These are phyloP conservation scores for Colletotrichum orchidophilum DNA, from an alignment of 2,329 filamentous ascomycete genomes.

Conservation along the genomic window DNA sequence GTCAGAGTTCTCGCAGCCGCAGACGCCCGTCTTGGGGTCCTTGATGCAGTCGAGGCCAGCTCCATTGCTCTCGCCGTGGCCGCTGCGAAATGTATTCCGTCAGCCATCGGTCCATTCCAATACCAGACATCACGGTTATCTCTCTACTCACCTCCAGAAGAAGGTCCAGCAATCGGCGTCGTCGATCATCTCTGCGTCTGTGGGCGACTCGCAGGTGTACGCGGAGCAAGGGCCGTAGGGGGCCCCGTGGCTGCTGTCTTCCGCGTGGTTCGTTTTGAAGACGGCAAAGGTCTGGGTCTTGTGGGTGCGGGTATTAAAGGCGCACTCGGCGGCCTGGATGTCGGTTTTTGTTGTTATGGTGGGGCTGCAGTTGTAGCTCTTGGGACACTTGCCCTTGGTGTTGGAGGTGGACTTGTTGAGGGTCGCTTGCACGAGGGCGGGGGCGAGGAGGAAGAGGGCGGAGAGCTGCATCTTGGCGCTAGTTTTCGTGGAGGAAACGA, in stretches of 20 bases:
- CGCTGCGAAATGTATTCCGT: neutral
- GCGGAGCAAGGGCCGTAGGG: slow-evolving; percentile 32
- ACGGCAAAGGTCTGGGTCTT: slow-evolving; percentile 30
- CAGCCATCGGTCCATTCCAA: neutral
- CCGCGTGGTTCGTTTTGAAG: slow-evolving; percentile 30
- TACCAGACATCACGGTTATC: too few species aligned
- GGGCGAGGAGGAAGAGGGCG: slow-evolving; percentile 17
- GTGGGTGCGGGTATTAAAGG: slow-evolving; percentile 28
- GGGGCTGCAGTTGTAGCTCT: slow-evolving; percentile 23
- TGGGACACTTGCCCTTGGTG: slow-evolving; percentile 30
- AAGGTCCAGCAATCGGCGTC: slow-evolving; percentile 31
- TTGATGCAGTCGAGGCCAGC: slow-evolving; percentile 24
- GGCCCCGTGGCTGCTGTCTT: slow-evolving; percentile 19
- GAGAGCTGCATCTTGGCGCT: slow-evolving; percentile 10
- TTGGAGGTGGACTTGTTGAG: slow-evolving; percentile 30
- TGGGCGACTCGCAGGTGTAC: slow-evolving; percentile 19
- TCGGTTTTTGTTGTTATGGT: slow-evolving; percentile 30
- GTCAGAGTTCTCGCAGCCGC: slow-evolving; percentile 31
- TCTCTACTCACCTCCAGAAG: slow-evolving; percentile 30
- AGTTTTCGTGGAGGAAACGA: neutral
- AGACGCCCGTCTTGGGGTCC: slow-evolving; percentile 29
- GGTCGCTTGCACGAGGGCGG: slow-evolving; percentile 25
- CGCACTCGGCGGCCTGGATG: slow-evolving; percentile 34
- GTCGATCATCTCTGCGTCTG: slow-evolving; percentile 15
- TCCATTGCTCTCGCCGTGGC: neutral